Base-by-base conservation (phyloP, 164 flowering plant genomes). In the Houttuynia cordata region DNA sequence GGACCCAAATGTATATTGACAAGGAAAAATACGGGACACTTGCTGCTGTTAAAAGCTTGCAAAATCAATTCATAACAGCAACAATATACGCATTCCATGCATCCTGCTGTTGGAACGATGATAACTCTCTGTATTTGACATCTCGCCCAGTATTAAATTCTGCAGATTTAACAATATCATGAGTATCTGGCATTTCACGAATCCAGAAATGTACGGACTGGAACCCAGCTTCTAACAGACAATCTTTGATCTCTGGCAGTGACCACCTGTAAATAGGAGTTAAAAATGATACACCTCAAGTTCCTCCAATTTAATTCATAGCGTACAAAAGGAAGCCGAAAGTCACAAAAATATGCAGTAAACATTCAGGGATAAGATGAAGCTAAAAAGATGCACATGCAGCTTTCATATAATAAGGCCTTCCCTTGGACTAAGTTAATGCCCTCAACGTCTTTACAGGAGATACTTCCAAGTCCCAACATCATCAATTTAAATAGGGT, bases 21-120 rank as follows among this genome's bases (percentile, higher is more conserved):
- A 30, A 30, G 37, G 6, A 30, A 6, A 30, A 30, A 30, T n/a
- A n/a, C n/a, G n/a, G 6, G 2, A 30, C 37, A 30, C 37, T 30
- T 30, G 6, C 37, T 30, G 37, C 37, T 30, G 37, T 2, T 6
- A 30, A 2, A 30, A 2, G 37, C 37, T 30, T 30, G 37, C 37
- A 37, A 57, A 24, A 52, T 74, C 62, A 70, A 18, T 67, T 64
- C 8, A 79, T 72, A 67, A 91, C 87, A 47, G 78, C 98, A 0
- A 92, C 87, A 25, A 92, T 69, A 63, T 92, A 89, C 17, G 98
- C 98, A 74, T 92, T 92, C 98, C 98, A 92, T 40, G 98, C 80
- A 73, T 92, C 98, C 65, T 77, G 75, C 65, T 92, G 98, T 39
- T 80, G 73, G 63, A 88, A 92, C 57, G 76, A 74, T 4, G 79